These are phyloP conservation scores for Graphiopsis chlorocephala DNA, from an alignment of 2,329 filamentous ascomycete genomes.

Conservation along the genomic window DNA sequence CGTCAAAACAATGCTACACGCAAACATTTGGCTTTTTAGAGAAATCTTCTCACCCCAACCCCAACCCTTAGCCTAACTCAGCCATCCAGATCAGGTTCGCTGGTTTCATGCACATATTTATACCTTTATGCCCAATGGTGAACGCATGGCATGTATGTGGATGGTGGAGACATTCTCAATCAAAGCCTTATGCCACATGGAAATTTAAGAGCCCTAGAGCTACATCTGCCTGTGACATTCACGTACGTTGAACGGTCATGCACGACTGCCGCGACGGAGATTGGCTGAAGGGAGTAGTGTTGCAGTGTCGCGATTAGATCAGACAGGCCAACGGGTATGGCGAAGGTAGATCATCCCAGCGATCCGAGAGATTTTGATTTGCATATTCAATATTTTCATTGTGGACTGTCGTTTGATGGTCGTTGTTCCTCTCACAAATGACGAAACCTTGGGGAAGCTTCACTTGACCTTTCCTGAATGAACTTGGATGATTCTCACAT, in stretches of 20 bases:
- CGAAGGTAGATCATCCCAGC: too few species aligned
- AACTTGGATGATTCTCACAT: not conserved
- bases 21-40: not conserved
- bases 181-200: not conserved
- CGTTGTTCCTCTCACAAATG: not conserved
- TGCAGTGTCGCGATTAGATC: not conserved
- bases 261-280: not conserved
- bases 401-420: not conserved
- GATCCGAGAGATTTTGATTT: not conserved
- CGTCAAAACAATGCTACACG: not conserved
- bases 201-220: not conserved
- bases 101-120: too few species aligned
- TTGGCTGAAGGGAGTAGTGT: too few species aligned
- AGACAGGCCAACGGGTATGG: too few species aligned
- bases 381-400: not conserved
- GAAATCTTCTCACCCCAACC: not conserved
- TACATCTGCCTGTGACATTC: not conserved
- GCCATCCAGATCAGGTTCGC: not conserved
- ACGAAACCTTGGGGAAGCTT: not conserved
- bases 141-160: not conserved
- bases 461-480: not conserved
- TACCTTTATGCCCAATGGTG: too few species aligned
- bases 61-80: not conserved
- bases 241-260: not conserved
- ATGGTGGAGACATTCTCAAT: not conserved